These are phyloP conservation scores for Larix sibirica DNA, from an alignment of 83 land plant genomes.

Conservation along the genomic window DNA sequence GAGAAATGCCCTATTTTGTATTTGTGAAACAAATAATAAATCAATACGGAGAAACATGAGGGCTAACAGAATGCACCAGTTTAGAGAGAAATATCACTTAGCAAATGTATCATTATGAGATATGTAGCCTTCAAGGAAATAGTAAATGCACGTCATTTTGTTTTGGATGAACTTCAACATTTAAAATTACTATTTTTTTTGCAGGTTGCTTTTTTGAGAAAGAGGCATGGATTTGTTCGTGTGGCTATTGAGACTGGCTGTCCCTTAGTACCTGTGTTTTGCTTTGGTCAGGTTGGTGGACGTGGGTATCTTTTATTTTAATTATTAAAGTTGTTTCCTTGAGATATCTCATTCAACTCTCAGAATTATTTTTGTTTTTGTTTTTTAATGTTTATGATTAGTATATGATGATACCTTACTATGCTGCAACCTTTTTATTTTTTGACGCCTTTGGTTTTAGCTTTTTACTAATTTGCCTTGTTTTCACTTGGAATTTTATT, in stretches of 20 bases:
- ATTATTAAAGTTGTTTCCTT: neutral
- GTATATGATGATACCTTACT: neutral
- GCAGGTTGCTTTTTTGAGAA: slow-evolving; percentile 72
- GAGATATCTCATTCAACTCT: too few relatives aligned
- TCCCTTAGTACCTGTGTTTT: slow-evolving; percentile 84
- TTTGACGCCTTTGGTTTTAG: neutral
- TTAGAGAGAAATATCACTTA: neutral
- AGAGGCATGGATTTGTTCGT: slow-evolving; percentile 86
- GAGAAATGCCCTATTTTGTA: neutral
- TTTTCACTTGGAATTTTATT: neutral
- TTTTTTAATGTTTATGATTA: neutral
- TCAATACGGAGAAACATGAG: neutral
- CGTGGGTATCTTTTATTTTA: neutral
- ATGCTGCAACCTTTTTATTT: neutral
- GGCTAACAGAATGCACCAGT: neutral
- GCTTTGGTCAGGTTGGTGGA: slow-evolving; percentile 86
- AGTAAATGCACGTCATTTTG: neutral
- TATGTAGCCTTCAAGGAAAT: neutral
- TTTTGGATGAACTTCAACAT: neutral
- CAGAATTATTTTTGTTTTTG: neutral
- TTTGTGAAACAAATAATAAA: neutral
- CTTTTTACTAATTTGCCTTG: neutral
- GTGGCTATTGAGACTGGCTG: slow-evolving; percentile 82
- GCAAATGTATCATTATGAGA: neutral
- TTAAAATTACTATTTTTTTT: slow-evolving; percentile 11